Base-by-base conservation (phyloP, 805 yeast genomes). In the Pichia californica region DNA sequence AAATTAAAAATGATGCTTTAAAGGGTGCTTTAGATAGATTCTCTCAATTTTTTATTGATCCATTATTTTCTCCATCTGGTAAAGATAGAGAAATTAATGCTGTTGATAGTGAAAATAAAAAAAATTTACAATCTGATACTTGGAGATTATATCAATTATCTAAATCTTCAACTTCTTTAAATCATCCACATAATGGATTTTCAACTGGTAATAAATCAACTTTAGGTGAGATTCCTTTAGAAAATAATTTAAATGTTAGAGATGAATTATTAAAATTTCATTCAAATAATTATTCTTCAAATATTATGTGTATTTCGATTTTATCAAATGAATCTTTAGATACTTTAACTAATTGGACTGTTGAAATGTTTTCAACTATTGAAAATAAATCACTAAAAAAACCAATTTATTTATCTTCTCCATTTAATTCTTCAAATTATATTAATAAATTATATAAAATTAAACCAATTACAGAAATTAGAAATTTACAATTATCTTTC, bases 81-180 rank as follows among this genome's bases (percentile, higher is more conserved):
- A 86, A 88, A 58, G 96, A 88, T 57, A 74, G 97, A 44, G 99
- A 91, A 63, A 84, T 91, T 54, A 77, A 80, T 50, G 98, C 98
- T 2, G 98, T 91, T 9, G 96, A 91, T 63, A 84, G 95, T 31
- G 99, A 91, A 66, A 88, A 91, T 68, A 91, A 88, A 61, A 91
- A 93, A 67, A 91, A 91, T 60, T 68, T 93, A 41, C 98, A 91
- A 62, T 83, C 74, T 58, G 99, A 91, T 62, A 59, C 66, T 36
- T 88, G 98, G 97, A 77, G 98, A 56, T 65, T 87, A 38, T 81
- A 82, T 56, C 98, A 91, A 65, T 69, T 91, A 41, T 89, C 85
- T 43, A 84, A 86, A 64, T 73, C 81, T 40, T 67, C 81, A 30
- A 71, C 93, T 15, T 87, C 83, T 59, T 76, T 78, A 1, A 56